Percentiles rank a stretch among this genome's conserved stretches.
These are phyloP conservation scores for Calocera cornea DNA, from an alignment of 768 basidiomycete genomes.

Conservation along the genomic window DNA sequence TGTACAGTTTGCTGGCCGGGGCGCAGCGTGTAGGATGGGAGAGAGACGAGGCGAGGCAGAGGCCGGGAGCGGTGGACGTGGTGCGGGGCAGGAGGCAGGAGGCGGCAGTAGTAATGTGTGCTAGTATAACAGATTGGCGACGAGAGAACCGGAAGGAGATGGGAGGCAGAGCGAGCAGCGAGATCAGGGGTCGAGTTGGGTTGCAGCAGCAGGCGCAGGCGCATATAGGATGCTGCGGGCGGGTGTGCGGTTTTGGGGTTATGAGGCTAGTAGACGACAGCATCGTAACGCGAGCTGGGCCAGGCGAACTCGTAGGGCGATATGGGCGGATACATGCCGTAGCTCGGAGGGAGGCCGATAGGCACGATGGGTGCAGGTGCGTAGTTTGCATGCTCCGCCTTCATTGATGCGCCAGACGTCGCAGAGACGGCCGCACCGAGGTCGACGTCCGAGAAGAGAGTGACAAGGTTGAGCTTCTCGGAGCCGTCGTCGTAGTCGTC, in stretches of 20 bases:
- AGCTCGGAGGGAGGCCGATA: background rate
- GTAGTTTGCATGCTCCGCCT: background rate
- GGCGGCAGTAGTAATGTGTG: conserved; percentile 1
- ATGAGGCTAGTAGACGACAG: conserved; percentile 2
- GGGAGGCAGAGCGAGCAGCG: background rate
- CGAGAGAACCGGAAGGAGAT: background rate
- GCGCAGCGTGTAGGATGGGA: background rate
- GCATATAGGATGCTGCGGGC: background rate
- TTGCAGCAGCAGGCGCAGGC: background rate
- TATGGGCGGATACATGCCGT: background rate
- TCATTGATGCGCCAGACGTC: background rate
- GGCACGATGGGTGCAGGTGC: background rate
- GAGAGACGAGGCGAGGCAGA: background rate
- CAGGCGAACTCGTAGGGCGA: background rate
- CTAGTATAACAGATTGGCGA: conserved; percentile 3
- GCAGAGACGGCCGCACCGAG: background rate
- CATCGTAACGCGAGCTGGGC: background rate
- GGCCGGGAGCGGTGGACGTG: background rate
- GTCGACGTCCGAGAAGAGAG: background rate
- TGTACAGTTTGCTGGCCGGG: background rate
- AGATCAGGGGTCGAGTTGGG: background rate
- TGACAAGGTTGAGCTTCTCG: background rate
- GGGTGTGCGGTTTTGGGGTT: background rate
- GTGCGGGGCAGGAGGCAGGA: background rate
- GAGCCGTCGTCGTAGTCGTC: conserved; percentile 4